Evolutionary conservation across 345 rosid genomes (phyloP), one percentile per base, ranked within the genome.

Genomic region (Salix caprea): DNA sequence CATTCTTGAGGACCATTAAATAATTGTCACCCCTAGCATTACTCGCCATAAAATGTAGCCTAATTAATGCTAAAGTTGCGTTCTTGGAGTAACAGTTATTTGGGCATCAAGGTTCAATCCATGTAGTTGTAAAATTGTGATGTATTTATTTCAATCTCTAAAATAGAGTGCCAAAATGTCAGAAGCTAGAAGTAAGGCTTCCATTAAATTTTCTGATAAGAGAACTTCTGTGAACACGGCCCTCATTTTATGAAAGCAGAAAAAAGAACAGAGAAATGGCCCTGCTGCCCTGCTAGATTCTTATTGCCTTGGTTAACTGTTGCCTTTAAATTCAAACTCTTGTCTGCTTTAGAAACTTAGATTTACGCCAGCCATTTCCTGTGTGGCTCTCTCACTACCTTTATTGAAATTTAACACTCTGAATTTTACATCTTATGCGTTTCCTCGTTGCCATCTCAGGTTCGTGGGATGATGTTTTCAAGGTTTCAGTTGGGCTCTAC

Each of bases 401-500:
- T 15, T 16, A 50, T 56, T 58, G 19, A 32, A 34, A 72, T 34
- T 56, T 13, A 16, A 58, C 24, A 40, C 24, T 7, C 42, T 15
- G 26, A 65, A 32, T 12, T 34, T 14, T 67, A 21, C 32, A 30
- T 71, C 15, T 54, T 28, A n/a, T 50, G 16, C 64, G 19, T 67
- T 8, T n/a, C 28, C 32, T 36, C 6, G 10, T 56, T 28, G 44
- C 66, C 15, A 4, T 74, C 7, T 39, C 90, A 95, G 99, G 99
- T 78, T 91, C 97, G 2, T 95, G 99, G 99, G 99, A 95, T 75
- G 90, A 92, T 65, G 98, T 94, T 54, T 94, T 95, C 82, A 79
- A 89, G 79, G 97, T 91, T 69, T 91, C 97, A 6, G 97, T 94
- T 0, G 97, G 94, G 76, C 93, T 94, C 44, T 91, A 92, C 84